Evolutionary conservation across 805 yeast genomes (phyloP).

Genomic region (Starmerella apicola): DNA sequence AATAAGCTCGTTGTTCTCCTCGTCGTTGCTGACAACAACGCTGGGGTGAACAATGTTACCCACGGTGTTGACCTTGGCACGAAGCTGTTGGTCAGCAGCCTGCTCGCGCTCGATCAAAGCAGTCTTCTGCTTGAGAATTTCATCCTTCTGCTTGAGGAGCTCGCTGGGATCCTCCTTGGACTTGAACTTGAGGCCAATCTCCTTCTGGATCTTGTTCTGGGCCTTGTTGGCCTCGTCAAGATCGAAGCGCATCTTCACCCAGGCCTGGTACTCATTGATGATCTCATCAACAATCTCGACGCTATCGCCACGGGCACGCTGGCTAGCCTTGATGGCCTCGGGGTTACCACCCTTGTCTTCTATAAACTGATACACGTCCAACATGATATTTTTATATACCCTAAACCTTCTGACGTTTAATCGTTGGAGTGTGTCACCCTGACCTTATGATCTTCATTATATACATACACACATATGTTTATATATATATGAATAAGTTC

Average conservation of each 20-base stretch:
- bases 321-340: conserved; percentile 73
- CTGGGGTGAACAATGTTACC: conserved; percentile 92
- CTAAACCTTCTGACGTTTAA: no score
- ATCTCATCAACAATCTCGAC: conserved; percentile 95
- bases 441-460: no score
- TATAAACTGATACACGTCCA: conserved; percentile 82
- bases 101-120: conserved; percentile 55
- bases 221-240: conserved; percentile 83
- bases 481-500: no score
- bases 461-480: no score
- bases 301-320: conserved; percentile 84
- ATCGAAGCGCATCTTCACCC: conserved; percentile 84
- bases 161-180: conserved; percentile 89
- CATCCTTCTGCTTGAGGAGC: conserved; percentile 69
- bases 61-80: conserved; percentile 70
- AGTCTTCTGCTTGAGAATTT: conserved; percentile 56
- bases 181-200: conserved; percentile 83
- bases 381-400: conserved; percentile 40
- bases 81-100: conserved; percentile 62
- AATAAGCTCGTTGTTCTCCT: conserved; percentile 79
- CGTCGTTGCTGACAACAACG: conserved; percentile 77
- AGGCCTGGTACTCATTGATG: conserved; percentile 75
- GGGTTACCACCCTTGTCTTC: conserved; percentile 98
- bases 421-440: no score
- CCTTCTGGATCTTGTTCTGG: conserved; percentile 82